These are phyloP conservation scores for Penstemon davidsonii DNA, from an alignment of 257 asterid species.

Conservation along the genomic window DNA sequence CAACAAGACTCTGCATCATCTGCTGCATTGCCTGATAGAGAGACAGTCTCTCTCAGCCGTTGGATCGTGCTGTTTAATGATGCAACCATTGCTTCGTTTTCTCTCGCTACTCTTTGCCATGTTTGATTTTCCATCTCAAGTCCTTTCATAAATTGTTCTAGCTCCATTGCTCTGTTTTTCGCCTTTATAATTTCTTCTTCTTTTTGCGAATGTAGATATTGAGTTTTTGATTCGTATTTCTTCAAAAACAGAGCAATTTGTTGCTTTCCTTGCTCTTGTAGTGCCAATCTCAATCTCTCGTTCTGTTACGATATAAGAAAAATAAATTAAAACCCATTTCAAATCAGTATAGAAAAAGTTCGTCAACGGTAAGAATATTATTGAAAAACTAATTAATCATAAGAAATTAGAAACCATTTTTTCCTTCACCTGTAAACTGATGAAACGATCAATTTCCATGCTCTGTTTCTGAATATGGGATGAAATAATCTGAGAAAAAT, in stretches of 20 bases:
- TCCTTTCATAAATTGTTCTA: constrained; percentile 34
- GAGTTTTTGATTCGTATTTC: constrained; percentile 50
- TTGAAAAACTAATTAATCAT: too few relatives aligned
- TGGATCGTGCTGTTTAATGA: constrained; percentile 53
- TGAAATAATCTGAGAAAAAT: constrained; percentile 28
- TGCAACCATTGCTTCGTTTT: constrained; percentile 48
- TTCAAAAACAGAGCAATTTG: constrained; percentile 37
- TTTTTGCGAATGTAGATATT: constrained; percentile 43
- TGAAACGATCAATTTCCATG: constrained; percentile 52
- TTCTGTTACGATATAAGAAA: constrained; percentile 39
- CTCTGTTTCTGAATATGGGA: constrained; percentile 48
- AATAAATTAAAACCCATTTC: neutral
- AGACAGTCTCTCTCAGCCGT: constrained; percentile 46
- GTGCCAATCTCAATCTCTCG: constrained; percentile 52
- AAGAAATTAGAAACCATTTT: too few relatives aligned
- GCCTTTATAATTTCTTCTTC: constrained; percentile 61
- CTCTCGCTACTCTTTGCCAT: constrained; percentile 60
- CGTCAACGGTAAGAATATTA: too few relatives aligned
- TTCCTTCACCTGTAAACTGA: constrained; percentile 52
- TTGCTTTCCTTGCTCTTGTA: constrained; percentile 57
- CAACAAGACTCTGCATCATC: constrained; percentile 75
- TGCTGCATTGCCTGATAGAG: constrained; percentile 29
- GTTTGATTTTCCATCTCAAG: constrained; percentile 54
- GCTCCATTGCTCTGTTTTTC: constrained; percentile 43
- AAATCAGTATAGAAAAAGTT: too few relatives aligned